phyloP scores from a whole-genome alignment of 1,284 basidiomycete genomes.

The Papiliotrema nemorosa region DNA sequence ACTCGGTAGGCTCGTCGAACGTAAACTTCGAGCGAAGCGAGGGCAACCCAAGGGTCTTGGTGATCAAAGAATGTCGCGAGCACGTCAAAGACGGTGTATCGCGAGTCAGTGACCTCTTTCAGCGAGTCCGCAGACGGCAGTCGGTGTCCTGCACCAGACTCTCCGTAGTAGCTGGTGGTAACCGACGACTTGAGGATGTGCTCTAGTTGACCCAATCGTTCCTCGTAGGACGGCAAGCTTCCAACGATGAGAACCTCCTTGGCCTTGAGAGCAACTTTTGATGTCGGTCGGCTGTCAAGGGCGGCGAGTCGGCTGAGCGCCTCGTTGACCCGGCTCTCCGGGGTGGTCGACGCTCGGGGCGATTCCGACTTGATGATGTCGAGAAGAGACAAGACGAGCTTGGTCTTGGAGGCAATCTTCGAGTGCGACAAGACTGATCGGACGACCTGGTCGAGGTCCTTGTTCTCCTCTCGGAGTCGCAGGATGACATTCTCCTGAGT shows the following conservation, averaged over 20 bases:
- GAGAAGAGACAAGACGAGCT: constrained; percentile 77
- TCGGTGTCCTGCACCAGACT: constrained; percentile 64
- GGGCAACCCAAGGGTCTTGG: constrained; percentile 73
- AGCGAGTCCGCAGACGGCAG: constrained; percentile 81
- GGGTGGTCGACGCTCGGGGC: constrained; percentile 62
- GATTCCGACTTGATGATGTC: constrained; percentile 81
- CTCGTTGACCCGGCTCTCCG: constrained; percentile 42
- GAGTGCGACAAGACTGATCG: constrained; percentile 89
- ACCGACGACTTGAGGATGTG: constrained; percentile 84
- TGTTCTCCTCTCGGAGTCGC: constrained; percentile 83
- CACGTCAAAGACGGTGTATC: constrained; percentile 96
- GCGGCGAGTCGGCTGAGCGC: constrained; percentile 53
- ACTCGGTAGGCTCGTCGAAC: constrained; percentile 88
- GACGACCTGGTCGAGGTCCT: constrained; percentile 88
- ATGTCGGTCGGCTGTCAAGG: constrained; percentile 81
- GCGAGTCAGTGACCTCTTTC: constrained; percentile 90
- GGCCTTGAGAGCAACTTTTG: constrained; percentile 86
- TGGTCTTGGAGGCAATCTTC: constrained; percentile 90
- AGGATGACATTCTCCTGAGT: constrained; percentile 88
- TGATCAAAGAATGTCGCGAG: constrained; percentile 93
- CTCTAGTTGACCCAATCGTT: constrained; percentile 92
- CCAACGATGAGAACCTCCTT: constrained; percentile 95
- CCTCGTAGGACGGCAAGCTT: constrained; percentile 95
- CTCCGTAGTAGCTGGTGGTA: constrained; percentile 82
- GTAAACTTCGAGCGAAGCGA: constrained; percentile 95